Evolutionary conservation across 192 early-diverging fungal genomes (phyloP).

Genomic region (Funneliformis geosporum): DNA sequence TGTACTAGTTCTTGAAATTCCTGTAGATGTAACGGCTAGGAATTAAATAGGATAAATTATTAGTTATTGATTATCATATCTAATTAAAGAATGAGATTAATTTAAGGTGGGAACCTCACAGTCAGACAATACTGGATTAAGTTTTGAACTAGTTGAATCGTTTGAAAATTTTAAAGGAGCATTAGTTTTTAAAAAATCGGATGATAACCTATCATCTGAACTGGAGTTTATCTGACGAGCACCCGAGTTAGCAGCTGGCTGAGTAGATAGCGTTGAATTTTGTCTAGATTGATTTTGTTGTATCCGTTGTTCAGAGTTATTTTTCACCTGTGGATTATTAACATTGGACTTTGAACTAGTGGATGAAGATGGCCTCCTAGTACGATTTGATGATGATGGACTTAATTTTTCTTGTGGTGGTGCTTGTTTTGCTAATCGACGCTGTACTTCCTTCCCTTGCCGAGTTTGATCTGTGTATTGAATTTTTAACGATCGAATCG

Average conservation of each 20-base stretch:
- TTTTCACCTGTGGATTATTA: background rate
- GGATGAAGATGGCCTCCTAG: background rate
- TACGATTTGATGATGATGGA: conserved; percentile 16
- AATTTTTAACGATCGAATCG: conserved; percentile 63
- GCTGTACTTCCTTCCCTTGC: conserved; percentile 64
- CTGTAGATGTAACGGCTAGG: background rate
- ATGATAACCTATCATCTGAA: background rate
- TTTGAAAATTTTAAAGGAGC: background rate
- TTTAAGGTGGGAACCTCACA: background rate
- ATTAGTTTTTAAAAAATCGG: background rate
- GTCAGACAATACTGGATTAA: background rate
- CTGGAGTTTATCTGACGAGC: background rate
- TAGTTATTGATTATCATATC: background rate
- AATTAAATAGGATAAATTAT: background rate
- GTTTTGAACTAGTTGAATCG: background rate
- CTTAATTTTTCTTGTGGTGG: conserved; percentile 27
- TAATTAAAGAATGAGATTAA: background rate
- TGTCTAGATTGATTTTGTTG: conserved; percentile 3
- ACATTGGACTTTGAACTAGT: background rate
- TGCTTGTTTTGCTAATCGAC: conserved; percentile 45
- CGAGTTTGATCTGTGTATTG: conserved; percentile 68
- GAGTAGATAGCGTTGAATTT: background rate
- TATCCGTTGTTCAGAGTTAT: conserved; percentile 5
- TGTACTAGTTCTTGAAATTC: background rate
- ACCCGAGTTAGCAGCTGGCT: background rate